phyloP scores from a whole-genome alignment of 495 filamentous ascomycete species.

The Umbilicaria muhlenbergii region DNA sequence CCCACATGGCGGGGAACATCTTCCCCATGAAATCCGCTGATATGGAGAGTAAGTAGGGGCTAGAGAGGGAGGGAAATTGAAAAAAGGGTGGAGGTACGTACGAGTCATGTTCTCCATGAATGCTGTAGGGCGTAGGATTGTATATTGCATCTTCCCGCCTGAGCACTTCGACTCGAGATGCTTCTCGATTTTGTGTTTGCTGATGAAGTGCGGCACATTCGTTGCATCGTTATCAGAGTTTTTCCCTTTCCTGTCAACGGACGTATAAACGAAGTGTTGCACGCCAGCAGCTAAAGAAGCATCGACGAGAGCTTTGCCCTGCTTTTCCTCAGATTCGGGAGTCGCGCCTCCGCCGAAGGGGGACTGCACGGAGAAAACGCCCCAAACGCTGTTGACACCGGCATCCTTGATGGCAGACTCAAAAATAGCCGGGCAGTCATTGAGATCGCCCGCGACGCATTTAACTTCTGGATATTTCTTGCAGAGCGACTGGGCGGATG shows the following conservation, averaged over 20 bases:
- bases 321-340: conserved; percentile 34
- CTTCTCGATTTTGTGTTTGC: conserved; percentile 49
- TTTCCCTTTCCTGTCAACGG: conserved; percentile 49
- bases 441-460: conserved; percentile 41
- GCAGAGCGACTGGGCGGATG: conserved; percentile 35
- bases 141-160: conserved; percentile 35
- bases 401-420: conserved; percentile 24
- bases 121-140: conserved; percentile 44
- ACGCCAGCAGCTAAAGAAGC: conserved; percentile 39
- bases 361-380: conserved; percentile 33
- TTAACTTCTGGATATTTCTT: conserved; percentile 29
- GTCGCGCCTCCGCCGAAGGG: conserved; percentile 29
- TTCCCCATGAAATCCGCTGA: conserved; percentile 40
- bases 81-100: conserved; percentile 18
- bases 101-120: conserved; percentile 48
- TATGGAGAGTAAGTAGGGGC: conserved; percentile 19
- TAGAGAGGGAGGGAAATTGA: neutral
- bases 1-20: conserved; percentile 38
- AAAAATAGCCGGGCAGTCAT: conserved; percentile 37
- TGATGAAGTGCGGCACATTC: conserved; percentile 42
- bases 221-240: conserved; percentile 39
- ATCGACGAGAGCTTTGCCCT: conserved; percentile 49
- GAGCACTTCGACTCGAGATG: conserved; percentile 30
- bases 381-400: conserved; percentile 26
- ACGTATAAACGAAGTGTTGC: conserved; percentile 47